Base-by-base conservation (phyloP, 2,329 filamentous ascomycete genomes). In the Ceratocystis ficicola region DNA sequence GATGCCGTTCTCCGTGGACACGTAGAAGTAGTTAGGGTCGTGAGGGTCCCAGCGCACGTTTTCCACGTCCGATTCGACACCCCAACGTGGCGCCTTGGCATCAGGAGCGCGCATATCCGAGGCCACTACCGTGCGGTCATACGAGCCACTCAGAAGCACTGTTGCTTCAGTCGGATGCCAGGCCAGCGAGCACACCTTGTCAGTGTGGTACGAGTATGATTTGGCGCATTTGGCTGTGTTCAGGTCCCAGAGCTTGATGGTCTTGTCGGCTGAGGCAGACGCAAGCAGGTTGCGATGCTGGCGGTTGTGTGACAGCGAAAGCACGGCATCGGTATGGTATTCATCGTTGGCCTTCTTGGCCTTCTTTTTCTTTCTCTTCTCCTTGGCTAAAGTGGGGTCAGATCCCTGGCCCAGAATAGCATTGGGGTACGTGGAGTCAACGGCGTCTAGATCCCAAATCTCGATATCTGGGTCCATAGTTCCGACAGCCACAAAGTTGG, bases 401-500 rank as follows among this genome's bases (percentile, higher is more conserved):
- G 76, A 72, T 65, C 83, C 85, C 73, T 93, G 88, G 8, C 94
- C 94, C 4, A 99, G 84, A 69, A 99, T 95, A 8, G 93, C 92
- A 73, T 96, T 95, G 25, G 94, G 94, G 73, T 96, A 99, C 89
- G 99, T 95, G 84, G 88, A 89, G 77, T 99, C 94, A 64, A 99
- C 86, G 6, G 91, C 88, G 74, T 99, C 94, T 64, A 99, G 80
- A 73, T 99, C 92, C 94, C 94, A 99, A 65, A 99, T 86, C 78
- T 99, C 94, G 71, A 99, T 99, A 73, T 99, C 94, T 1, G 94
- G 93, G 73, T 97, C 93, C 85, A 97, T 96, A 3, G 94, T 97
- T 66, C 92, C 94, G 46, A 99, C 85, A 4, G 94, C 94, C 25
- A 96, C 92, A 71, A 93, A 96, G 77, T 96, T 99, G 66, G 89